Evolutionary conservation across 345 rosid genomes (phyloP).

Genomic region (Gossypium anomalum): DNA sequence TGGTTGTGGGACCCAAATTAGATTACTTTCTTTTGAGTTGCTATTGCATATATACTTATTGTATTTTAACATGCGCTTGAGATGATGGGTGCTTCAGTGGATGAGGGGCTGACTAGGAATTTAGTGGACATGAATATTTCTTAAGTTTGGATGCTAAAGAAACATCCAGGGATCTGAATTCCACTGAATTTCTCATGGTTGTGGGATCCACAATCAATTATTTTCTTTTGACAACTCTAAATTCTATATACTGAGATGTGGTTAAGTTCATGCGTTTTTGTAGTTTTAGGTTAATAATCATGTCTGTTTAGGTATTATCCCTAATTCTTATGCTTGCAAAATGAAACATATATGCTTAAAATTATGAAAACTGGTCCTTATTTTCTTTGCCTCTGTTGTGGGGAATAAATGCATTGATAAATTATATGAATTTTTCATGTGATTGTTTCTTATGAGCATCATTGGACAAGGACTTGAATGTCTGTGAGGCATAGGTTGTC

Average conservation of each 20-base stretch:
- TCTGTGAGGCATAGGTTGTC: background rate
- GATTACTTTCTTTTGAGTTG: background rate
- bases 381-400: background rate
- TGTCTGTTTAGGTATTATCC: background rate
- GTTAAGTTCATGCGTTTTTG: background rate
- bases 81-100: background rate
- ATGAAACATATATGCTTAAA: background rate
- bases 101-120: background rate
- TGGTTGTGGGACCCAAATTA: background rate
- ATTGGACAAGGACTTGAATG: background rate
- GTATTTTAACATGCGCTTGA: background rate
- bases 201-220: too few species aligned
- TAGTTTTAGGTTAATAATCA: background rate
- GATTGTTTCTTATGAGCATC: constrained; percentile 6
- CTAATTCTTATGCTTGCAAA: background rate
- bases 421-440: background rate
- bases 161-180: too few species aligned
- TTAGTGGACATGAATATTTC: background rate
- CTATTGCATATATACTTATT: background rate
- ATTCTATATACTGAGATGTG: background rate
- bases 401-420: background rate
- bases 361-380: background rate
- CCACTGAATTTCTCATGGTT: too few species aligned
- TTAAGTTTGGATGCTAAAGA: too few species aligned
- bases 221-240: background rate